phyloP scores from a whole-genome alignment of 305 asterid species.

The Euphrasia arctica region DNA sequence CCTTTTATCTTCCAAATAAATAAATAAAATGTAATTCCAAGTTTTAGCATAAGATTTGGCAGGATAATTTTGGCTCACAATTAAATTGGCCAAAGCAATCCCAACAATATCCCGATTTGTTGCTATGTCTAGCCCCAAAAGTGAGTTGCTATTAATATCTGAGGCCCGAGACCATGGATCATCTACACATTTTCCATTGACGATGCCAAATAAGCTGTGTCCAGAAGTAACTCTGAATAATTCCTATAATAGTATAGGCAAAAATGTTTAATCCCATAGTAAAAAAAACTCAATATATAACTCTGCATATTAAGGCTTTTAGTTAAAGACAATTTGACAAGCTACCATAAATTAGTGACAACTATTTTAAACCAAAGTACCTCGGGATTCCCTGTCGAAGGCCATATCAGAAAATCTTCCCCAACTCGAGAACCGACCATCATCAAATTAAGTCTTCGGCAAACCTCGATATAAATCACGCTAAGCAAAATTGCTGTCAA shows the following conservation, averaged over 20 bases:
- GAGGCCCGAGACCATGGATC: constrained; percentile 94
- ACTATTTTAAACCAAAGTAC: constrained; percentile 28
- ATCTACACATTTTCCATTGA: constrained; percentile 86
- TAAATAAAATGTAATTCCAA: not conserved
- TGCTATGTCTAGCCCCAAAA: constrained; percentile 78
- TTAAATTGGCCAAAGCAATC: constrained; percentile 89
- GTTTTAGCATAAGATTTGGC: not conserved
- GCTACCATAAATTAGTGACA: not conserved
- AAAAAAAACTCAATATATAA: not conserved
- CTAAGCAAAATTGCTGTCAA: constrained; percentile 87
- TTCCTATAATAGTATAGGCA: constrained; percentile 44
- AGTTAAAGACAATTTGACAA: not conserved
- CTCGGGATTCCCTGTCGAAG: constrained; percentile 87
- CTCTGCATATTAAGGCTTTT: too few species aligned
- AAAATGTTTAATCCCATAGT: not conserved
- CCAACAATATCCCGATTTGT: constrained; percentile 82
- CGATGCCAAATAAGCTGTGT: constrained; percentile 74
- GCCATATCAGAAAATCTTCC: constrained; percentile 98
- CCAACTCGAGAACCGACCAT: constrained; percentile 97
- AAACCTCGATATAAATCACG: constrained; percentile 90
- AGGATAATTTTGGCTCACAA: constrained; percentile 46
- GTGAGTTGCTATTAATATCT: constrained; percentile 70
- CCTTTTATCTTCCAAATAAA: constrained; percentile 3
- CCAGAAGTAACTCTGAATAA: constrained; percentile 81
- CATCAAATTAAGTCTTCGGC: constrained; percentile 78